Base-by-base conservation (phyloP, 2,329 filamentous ascomycete genomes). In the Proliferodiscus dingleyae region DNA sequence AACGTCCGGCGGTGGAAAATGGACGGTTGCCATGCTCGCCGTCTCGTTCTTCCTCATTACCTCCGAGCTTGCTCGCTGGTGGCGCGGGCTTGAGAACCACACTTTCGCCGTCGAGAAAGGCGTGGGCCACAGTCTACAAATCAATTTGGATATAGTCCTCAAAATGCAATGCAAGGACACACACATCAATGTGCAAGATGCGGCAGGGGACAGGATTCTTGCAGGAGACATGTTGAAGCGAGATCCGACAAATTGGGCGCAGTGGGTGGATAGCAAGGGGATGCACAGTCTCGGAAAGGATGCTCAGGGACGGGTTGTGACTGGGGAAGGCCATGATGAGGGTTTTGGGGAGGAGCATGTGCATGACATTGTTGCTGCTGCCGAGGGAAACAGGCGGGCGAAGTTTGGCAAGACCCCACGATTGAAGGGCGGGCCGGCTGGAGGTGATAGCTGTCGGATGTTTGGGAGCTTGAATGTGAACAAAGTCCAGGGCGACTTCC, bases 121-220 rank as follows among this genome's bases (percentile, higher is more conserved):
- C 55, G 77, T 98, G 30, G 85, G 86, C 2, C 89, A 89, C 67
- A 77, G 82, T 52, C 78, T 98, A 65, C 90, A 97, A 68, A 85
- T 98, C 69, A 98, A 98, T 71, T 72, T 98, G 47, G 93, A 98
- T 68, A 74, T 94, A n/a, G 87, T 97, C 4, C 75, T 98, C 39
- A 77, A 77, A 42, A 98, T 98, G 93, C 72, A 76, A 57, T 98
- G 93, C 72, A 70, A 75, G 46, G 85, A 94, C 63, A 70, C 98
- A n/a, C 87, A 95, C 69, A 74, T 98, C 67, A 97, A 98, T 69
- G 90, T 98, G 41, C 93, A 97, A 71, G 93, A 98, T 66, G 90
- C 91, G 2, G 81, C 89, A 0, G 90, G 93, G 42, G 93, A 98
- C 66, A 83, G 87, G 52, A 95, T 97, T 59, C 75, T 95, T 23